Evolutionary conservation across 805 yeast species (phyloP).

Genomic region (Starmera amethionina): DNA sequence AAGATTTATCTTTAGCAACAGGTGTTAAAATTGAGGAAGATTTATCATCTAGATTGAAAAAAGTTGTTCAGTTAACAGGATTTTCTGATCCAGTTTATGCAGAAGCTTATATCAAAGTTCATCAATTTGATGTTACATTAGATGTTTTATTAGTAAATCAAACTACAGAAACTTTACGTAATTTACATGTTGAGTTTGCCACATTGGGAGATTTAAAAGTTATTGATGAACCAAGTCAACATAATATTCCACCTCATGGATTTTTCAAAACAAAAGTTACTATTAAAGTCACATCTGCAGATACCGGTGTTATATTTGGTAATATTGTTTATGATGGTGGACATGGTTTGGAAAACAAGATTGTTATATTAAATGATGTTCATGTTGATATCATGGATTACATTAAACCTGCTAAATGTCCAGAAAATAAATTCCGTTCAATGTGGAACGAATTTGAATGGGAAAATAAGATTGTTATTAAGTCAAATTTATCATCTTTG

Average conservation of each 20-base stretch:
- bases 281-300: conserved; percentile 91
- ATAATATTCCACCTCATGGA: conserved; percentile 94
- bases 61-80: conserved; percentile 92
- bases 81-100: conserved; percentile 97
- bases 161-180: conserved; percentile 82
- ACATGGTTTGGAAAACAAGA: conserved; percentile 80
- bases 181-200: conserved; percentile 89
- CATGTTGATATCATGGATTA: conserved; percentile 97
- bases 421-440: conserved; percentile 83
- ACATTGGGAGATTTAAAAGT: conserved; percentile 94
- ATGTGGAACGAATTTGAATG: conserved; percentile 99
- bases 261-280: conserved; percentile 86
- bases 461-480: conserved; percentile 95
- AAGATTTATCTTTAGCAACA: conserved; percentile 51
- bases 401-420: conserved; percentile 87
- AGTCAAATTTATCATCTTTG: conserved; percentile 54
- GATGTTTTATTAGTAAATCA: conserved; percentile 94
- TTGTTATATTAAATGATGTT: conserved; percentile 88
- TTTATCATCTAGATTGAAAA: conserved; percentile 69
- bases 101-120: conserved; percentile 93
- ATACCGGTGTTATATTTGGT: conserved; percentile 96
- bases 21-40: conserved; percentile 44
- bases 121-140: conserved; percentile 90
- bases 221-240: conserved; percentile 81
- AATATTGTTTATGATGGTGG: conserved; percentile 95